Evolutionary conservation across 805 yeast genomes (phyloP).

Genomic region (Wickerhamomyces subpelliculosus): DNA sequence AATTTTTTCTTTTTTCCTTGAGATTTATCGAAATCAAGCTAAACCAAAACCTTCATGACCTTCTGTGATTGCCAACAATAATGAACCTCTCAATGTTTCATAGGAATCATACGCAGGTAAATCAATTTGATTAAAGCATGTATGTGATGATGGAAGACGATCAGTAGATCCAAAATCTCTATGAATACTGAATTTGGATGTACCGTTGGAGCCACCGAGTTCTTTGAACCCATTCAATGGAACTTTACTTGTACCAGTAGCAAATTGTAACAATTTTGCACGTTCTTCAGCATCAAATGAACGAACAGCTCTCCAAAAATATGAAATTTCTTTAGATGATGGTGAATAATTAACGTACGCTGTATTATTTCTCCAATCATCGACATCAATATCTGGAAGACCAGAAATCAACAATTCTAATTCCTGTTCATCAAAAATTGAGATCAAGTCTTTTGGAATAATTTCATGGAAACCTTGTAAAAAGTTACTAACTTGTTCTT

Average conservation of each 20-base stretch:
- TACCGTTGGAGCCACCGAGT: conserved; percentile 80
- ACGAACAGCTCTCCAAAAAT: conserved; percentile 98
- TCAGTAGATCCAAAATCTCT: conserved; percentile 81
- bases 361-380: conserved; percentile 91
- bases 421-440: conserved; percentile 93
- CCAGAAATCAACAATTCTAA: conserved; percentile 90
- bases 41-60: conserved; percentile 96
- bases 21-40: conserved; percentile 43
- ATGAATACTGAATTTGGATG: conserved; percentile 81
- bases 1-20: background rate
- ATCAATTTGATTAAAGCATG: conserved; percentile 93
- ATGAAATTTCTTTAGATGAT: conserved; percentile 79
- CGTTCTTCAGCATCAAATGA: conserved; percentile 92
- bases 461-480: conserved; percentile 85
- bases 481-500: conserved; percentile 82
- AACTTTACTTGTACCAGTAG: conserved; percentile 95
- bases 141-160: conserved; percentile 90
- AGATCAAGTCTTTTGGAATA: conserved; percentile 73
- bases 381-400: conserved; percentile 90
- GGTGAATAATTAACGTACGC: conserved; percentile 75
- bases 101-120: conserved; percentile 89
- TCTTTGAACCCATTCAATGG: conserved; percentile 92
- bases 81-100: conserved; percentile 73
- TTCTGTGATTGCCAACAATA: conserved; percentile 82
- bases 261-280: conserved; percentile 89